Evolutionary conservation across 2,329 filamentous ascomycete genomes (phyloP), one percentile per base, ranked within the genome.

Genomic region (Fusarium secorum): DNA sequence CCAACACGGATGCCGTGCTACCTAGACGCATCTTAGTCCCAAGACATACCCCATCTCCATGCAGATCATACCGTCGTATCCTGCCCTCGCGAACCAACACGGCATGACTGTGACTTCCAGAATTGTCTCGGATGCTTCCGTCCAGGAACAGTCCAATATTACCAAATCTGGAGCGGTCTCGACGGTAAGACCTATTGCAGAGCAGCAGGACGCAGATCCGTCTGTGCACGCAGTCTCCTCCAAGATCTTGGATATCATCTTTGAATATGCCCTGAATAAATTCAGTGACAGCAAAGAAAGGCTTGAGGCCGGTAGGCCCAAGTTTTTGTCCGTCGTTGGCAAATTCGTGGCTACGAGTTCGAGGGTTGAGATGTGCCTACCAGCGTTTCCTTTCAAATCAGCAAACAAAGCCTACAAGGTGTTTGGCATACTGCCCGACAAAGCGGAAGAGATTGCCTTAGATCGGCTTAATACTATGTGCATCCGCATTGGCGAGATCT

Each of bases 321-420:
- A 39, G 33, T 64, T 63, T 14, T 4, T 45, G 11, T 7, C 58
- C 5, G 22, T 64, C 1, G 4, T 64, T 0, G 26, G 18, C 18
- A 39, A 45, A 5, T 64, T 64, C 22, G 33, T 64, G 17, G 22
- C 33, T 22, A 9, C 26, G 5, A 14, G 33, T 4, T n/a, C 26
- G 4, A 60, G 32, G 8, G 38, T 64, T 7, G 60, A 64, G 22
- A 70, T 73, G 49, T 78, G 77, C 20, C 68, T 79, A 3, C 78
- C 78, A 0, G 77, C 76, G 4, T 79, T 79, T 48, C 78, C 78
- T 3, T 79, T 79, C 66, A 79, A 79, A 39, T 79, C 75, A 1
- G 78, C 81, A 18, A 78, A 73, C 60, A 82, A 80, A 46, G 70
- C 74, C 11, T 72, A 78, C 56, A 79, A 79, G n/a, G 78, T 79